A percentile compares a stretch with the other conserved stretches of the same genome.
Conservation (phyloP, 306 rosid genomes). For the Alnus glutinosa region DNA sequence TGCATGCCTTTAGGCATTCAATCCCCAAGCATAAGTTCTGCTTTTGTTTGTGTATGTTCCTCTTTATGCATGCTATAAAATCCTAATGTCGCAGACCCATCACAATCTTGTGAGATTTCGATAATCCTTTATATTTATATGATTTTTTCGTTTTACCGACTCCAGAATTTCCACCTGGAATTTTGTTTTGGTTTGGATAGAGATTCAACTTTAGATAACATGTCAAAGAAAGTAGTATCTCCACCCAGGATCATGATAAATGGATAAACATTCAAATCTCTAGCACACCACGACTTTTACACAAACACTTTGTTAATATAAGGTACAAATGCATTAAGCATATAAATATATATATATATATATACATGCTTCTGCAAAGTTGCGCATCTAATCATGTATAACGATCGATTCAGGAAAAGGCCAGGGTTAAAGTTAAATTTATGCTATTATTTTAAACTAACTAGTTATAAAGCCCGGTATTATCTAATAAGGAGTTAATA, state of each 20-base stretch:
- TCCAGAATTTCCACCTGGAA: not conserved
- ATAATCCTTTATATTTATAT: not conserved
- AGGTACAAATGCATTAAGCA: too few relatives aligned
- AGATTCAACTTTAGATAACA: not conserved
- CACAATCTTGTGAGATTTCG: constrained; percentile 27
- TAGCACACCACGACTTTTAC: not conserved
- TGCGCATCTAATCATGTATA: too few relatives aligned
- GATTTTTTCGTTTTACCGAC: not conserved
- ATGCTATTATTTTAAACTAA: too few relatives aligned
- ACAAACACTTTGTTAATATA: too few relatives aligned
- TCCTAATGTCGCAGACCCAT: constrained; percentile 30
- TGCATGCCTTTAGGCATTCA: constrained; percentile 45
- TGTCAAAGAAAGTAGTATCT: not conserved
- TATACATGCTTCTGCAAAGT: too few relatives aligned
- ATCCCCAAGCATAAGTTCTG: constrained; percentile 15
- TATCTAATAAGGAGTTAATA: too few relatives aligned
- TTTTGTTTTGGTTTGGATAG: not conserved
- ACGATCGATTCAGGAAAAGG: too few relatives aligned
- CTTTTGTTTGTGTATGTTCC: constrained; percentile 39
- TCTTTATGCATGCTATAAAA: constrained; percentile 43
- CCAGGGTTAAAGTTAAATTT: too few relatives aligned
- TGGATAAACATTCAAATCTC: not conserved
- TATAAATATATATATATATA: too few relatives aligned
- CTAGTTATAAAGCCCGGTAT: too few relatives aligned
- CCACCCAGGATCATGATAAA: not conserved